Evolutionary conservation across 805 yeast species (phyloP).

Genomic region (Clavispora santaluciae): DNA sequence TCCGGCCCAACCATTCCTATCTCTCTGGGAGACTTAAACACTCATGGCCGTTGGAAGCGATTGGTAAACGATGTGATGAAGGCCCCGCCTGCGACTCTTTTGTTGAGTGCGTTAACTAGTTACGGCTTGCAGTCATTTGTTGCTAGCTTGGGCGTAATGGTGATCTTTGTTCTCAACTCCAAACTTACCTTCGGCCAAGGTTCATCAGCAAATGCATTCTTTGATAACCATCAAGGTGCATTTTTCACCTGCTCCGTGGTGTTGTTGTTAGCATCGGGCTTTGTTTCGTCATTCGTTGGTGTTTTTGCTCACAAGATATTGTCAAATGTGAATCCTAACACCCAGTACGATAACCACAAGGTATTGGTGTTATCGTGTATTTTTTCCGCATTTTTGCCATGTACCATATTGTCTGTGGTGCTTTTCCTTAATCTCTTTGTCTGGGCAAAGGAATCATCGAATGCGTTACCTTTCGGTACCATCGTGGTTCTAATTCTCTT

Average conservation of each 20-base stretch:
- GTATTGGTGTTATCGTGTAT: slow-evolving; percentile 17
- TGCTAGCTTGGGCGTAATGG: slow-evolving; percentile 57
- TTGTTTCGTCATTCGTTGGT: slow-evolving; percentile 70
- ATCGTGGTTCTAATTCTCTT: slow-evolving; percentile 53
- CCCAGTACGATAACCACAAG: slow-evolving; percentile 16
- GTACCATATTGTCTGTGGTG: slow-evolving; percentile 45
- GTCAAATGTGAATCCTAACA: slow-evolving; percentile 29
- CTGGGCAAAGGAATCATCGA: slow-evolving; percentile 72
- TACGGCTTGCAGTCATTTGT: slow-evolving; percentile 72
- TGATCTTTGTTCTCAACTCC: slow-evolving; percentile 42
- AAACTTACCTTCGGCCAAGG: slow-evolving; percentile 19
- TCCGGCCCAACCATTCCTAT: slow-evolving; percentile 22
- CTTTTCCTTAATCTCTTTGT: slow-evolving; percentile 61
- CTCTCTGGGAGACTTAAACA: slow-evolving; percentile 7
- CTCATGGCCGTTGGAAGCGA: slow-evolving; percentile 42
- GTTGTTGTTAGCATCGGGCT: slow-evolving; percentile 64
- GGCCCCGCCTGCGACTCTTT: slow-evolving; percentile 44
- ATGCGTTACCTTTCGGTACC: slow-evolving; percentile 76
- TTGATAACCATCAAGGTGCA: slow-evolving; percentile 66
- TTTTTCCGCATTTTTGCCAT: slow-evolving; percentile 41
- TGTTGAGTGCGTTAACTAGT: slow-evolving; percentile 57
- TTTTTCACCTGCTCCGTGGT: slow-evolving; percentile 56
- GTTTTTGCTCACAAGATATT: slow-evolving; percentile 57
- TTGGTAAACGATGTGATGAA: slow-evolving; percentile 50
- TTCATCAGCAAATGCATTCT: slow-evolving; percentile 43